Evolutionary conservation across 2,329 filamentous ascomycete genomes (phyloP).

Genomic region (Fusarium chaquense): DNA sequence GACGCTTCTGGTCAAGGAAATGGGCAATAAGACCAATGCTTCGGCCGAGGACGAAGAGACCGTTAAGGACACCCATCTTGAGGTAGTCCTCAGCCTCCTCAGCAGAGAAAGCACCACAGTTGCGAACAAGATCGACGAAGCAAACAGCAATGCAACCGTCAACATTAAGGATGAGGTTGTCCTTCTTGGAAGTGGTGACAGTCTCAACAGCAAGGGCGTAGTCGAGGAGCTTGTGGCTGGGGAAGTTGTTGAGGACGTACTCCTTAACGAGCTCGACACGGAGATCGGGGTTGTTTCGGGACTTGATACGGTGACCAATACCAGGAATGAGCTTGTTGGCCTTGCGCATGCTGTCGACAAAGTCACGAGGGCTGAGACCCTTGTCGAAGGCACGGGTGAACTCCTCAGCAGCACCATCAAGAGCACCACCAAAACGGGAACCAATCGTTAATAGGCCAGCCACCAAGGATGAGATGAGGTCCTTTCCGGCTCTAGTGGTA

Average conservation of each 20-base stretch:
- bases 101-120: constrained; percentile 94
- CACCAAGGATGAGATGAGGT: constrained; percentile 96
- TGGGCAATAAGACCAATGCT: constrained; percentile 99
- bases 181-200: constrained; percentile 99
- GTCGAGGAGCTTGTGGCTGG: constrained; percentile 97
- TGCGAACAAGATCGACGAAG: constrained; percentile 97
- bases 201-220: constrained; percentile 98
- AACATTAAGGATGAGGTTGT: constrained; percentile 99
- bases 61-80: constrained; percentile 98
- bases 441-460: constrained; percentile 98
- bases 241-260: constrained; percentile 97
- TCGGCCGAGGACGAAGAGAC: constrained; percentile 97
- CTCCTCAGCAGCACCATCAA: constrained; percentile 97
- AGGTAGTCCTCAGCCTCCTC: constrained; percentile 99
- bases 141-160: constrained; percentile 98
- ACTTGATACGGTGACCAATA: constrained; percentile 99
- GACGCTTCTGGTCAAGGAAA: constrained; percentile 99
- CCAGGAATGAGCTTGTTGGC: constrained; percentile 99
- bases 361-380: constrained; percentile 97
- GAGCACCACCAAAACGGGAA: constrained; percentile 97
- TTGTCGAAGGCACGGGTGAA: constrained; percentile 99
- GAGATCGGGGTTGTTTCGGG: constrained; percentile 99
- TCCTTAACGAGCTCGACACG: constrained; percentile 99
- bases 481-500: constrained; percentile 98
- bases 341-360: constrained; percentile 99